Base-by-base conservation (phyloP, 345 rosid genomes). In the Barbarea vulgaris region DNA sequence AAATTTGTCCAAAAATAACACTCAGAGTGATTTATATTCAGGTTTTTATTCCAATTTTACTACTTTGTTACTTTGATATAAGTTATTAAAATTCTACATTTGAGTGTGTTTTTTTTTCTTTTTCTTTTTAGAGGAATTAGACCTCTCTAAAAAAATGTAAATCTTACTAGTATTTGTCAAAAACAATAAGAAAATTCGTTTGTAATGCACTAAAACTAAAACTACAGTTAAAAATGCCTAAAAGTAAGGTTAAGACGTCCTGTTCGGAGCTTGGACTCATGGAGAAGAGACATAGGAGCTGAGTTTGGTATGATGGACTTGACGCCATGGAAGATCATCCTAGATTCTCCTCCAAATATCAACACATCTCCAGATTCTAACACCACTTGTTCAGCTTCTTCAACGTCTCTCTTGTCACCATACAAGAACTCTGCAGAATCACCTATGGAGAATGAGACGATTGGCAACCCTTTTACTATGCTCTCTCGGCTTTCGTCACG, bases 221-320 rank as follows among this genome's bases (percentile, higher is more conserved):
- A 14, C 48, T 15, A 10, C 10, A 18, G 10, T 82, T 82, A 87
- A 47, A 74, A 81, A 67, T 79, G 59, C 72, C 90, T 77, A 72
- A 86, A 84, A 54, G 90, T 88, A 34, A 91, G 85, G 81, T 88
- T 91, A n/a, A 90, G 79, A 52, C 90, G 87, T 19, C 90, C 91
- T 0, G 58, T 27, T n/a, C 75, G 79, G 21, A 91, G 81, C 13
- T 75, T 66, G 12, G 88, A 62, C 62, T 79, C 73, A 0, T 68
- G 53, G n/a, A 75, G 76, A 11, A 88, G 81, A 46, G 53, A 34
- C 51, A 58, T 47, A 0, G 87, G 87, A 37, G 93, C 85, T 15
- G 91, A 77, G 17, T 73, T 64, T 4, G 82, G 76, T 27, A 73
- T 53, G 41, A 87, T 72, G 4, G 82, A 76, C 4, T 79, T 70